Conservation (phyloP, 352 stramenopile genomes). For the Phytophthora rubi region DNA sequence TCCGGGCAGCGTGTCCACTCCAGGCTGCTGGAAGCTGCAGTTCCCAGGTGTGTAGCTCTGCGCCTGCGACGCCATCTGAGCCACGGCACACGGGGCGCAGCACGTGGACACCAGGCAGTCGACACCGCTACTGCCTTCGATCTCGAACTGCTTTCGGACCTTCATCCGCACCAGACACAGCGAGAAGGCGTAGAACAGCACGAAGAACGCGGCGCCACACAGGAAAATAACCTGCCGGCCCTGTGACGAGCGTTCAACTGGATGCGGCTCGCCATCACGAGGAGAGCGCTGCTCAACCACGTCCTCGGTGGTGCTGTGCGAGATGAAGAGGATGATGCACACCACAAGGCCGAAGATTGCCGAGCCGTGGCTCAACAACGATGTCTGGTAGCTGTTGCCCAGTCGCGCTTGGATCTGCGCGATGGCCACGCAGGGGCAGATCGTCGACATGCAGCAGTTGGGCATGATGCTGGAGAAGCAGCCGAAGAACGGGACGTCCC, state of each 20-base stretch:
- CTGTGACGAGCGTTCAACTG: conserved; percentile 12
- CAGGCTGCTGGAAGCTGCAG: conserved; percentile 43
- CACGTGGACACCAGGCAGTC: conserved; percentile 31
- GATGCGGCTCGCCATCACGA: neutral
- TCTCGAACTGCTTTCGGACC: conserved; percentile 50
- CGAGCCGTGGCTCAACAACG: conserved; percentile 32
- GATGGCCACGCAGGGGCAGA: conserved; percentile 50
- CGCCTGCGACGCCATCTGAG: conserved; percentile 63
- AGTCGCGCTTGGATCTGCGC: conserved; percentile 43
- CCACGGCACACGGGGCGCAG: conserved; percentile 54
- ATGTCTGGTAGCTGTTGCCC: conserved; percentile 36
- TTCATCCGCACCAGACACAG: conserved; percentile 38
- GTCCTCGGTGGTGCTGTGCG: conserved; percentile 20
- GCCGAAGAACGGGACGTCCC: conserved; percentile 44
- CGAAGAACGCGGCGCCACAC: conserved; percentile 24
- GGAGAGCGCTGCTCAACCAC: conserved; percentile 5
- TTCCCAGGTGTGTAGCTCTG: conserved; percentile 60
- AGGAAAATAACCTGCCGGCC: conserved; percentile 31
- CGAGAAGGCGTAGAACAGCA: conserved; percentile 30
- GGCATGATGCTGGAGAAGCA: conserved; percentile 46
- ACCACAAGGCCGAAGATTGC: conserved; percentile 42
- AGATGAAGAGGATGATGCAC: conserved; percentile 40
- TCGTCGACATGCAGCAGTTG: conserved; percentile 48
- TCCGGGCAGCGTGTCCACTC: conserved; percentile 25
- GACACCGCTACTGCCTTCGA: conserved; percentile 34